A percentile compares a stretch with the other conserved stretches of the same genome.
phyloP scores from a whole-genome alignment of 1,284 basidiomycete genomes.

The Austroboletus niveus region DNA sequence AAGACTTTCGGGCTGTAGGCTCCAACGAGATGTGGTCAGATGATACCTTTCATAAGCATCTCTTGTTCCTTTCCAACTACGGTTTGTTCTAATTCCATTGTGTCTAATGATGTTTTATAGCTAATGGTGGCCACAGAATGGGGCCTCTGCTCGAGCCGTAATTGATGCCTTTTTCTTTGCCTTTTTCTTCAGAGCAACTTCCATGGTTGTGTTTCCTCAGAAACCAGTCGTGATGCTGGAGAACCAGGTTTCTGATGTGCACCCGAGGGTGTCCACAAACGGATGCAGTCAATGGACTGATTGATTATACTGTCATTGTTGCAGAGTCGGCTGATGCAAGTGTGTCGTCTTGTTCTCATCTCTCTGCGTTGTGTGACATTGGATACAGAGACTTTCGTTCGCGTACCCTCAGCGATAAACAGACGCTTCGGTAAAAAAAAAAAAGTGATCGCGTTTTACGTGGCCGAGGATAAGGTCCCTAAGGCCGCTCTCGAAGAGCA shows the following conservation, averaged over 20 bases:
- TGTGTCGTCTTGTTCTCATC: background rate
- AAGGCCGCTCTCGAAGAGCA: too few species aligned
- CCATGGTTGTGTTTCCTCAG: background rate
- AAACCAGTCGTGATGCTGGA: background rate
- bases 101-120: background rate
- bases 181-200: background rate
- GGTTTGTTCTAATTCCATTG: background rate
- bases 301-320: slow-evolving; percentile 1
- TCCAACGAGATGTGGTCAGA: background rate
- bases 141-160: background rate
- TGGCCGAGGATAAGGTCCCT: too few species aligned
- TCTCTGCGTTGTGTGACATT: background rate
- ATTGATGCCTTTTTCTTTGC: background rate
- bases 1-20: background rate
- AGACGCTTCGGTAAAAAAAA: too few species aligned
- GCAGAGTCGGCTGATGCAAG: background rate
- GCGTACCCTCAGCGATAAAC: too few species aligned
- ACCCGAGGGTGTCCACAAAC: background rate
- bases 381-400: too few species aligned
- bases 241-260: background rate
- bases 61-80: background rate
- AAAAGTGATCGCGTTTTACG: too few species aligned
- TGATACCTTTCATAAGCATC: background rate
- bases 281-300: background rate
- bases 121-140: background rate